phyloP scores from a whole-genome alignment of 495 filamentous ascomycete species.

The Lophium mytilinum region DNA sequence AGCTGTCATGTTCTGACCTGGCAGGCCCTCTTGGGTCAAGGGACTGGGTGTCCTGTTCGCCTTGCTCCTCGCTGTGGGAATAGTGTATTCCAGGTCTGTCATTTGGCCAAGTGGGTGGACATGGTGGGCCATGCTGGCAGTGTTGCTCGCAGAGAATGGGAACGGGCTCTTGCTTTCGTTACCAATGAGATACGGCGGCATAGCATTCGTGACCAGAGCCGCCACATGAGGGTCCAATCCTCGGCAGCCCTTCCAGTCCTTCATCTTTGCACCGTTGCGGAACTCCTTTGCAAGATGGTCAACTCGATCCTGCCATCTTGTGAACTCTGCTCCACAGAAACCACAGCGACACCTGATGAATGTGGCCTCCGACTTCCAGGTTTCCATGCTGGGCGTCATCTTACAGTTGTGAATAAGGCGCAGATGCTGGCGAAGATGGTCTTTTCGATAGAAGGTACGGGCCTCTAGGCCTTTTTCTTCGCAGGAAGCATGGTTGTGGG shows the following conservation, averaged over 20 bases:
- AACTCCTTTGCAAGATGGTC: slow-evolving; percentile 38
- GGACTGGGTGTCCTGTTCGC: neutral
- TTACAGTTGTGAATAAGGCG: slow-evolving; percentile 67
- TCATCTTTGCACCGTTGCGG: slow-evolving; percentile 34
- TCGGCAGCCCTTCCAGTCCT: slow-evolving; percentile 36
- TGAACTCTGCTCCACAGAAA: slow-evolving; percentile 34
- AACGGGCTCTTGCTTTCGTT: slow-evolving; percentile 28
- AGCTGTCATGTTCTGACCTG: neutral
- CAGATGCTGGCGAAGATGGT: slow-evolving; percentile 75
- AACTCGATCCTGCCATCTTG: slow-evolving; percentile 32
- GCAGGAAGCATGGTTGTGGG: slow-evolving; percentile 64
- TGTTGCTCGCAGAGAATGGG: slow-evolving; percentile 35
- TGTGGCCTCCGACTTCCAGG: slow-evolving; percentile 48
- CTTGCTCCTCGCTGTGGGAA: neutral
- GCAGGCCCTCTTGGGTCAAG: neutral
- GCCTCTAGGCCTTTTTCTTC: slow-evolving; percentile 54
- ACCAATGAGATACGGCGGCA: slow-evolving; percentile 38
- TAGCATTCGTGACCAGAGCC: slow-evolving; percentile 33
- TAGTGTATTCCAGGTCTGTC: neutral
- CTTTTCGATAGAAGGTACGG: slow-evolving; percentile 75
- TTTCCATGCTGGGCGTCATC: slow-evolving; percentile 55
- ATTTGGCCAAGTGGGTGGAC: neutral
- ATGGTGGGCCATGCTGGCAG: slow-evolving; percentile 10
- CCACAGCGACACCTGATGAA: slow-evolving; percentile 35
- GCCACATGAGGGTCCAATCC: slow-evolving; percentile 33